Base-by-base conservation (phyloP, 768 basidiomycete species). In the Phallus indusiatus region DNA sequence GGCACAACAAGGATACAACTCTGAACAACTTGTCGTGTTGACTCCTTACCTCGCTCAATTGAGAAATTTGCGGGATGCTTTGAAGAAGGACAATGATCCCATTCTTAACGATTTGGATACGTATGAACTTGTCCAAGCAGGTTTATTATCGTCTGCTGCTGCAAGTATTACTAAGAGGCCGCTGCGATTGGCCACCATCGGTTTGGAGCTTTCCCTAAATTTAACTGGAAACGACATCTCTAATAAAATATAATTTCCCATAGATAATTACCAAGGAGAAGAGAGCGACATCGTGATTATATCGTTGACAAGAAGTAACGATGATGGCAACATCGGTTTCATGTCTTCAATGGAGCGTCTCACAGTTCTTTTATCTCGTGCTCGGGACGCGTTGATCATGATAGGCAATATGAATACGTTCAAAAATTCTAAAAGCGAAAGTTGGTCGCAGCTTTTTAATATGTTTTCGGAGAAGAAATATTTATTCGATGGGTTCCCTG, bases 221-320 rank as follows among this genome's bases (percentile, higher is more conserved):
- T 14, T 7, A 9, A 5, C 33, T 2, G 33, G 17, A 18, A 24
- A 8, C 36, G 9, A 35, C 35, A 61, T n/a, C 34, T 9, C 28
- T 17, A 28, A 20, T 12, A 22, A 1, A 47, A 20, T 12, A 22
- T 1, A 47, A 36, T 33, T 21, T 56, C 16, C 1, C 11, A 48
- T 28, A 56, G 86, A 88, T 64, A 88, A 88, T 63, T 88, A 86
- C 61, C 86, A 88, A 65, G 86, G 86, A 2, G 86, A 88, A 66
- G 85, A 88, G 67, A 81, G 82, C 35, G 79, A 87, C 53, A 82
- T 88, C 52, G 82, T 88, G 22, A 70, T 88, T 35, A 74, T 76
- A 5, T 81, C 78, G 11, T 67, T 88, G 34, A 84, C 82, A 0
- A 69, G 86, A 52, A 85, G 84, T 62, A 86, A 88, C 60, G 5